Percentiles rank a stretch among this genome's conserved stretches.
Evolutionary conservation across 2,329 filamentous ascomycete species (phyloP).

Genomic region (Stagonosporopsis vannaccii): DNA sequence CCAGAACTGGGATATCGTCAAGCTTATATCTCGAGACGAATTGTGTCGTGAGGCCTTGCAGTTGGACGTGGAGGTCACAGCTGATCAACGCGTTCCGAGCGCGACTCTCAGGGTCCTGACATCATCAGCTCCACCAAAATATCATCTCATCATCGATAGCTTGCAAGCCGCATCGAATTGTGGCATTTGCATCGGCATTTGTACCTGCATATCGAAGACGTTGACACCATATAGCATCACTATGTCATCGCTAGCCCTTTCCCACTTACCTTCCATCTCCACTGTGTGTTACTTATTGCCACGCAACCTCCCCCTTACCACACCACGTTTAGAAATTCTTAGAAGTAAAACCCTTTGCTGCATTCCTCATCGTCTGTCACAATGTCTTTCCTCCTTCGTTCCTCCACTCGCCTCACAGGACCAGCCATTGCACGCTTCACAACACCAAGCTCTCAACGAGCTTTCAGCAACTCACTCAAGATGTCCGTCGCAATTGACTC

Average conservation of each 20-base stretch:
- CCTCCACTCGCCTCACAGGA: conserved; percentile 16
- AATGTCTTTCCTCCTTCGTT: conserved; percentile 27
- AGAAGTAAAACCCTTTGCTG: not conserved
- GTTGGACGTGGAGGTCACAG: not conserved
- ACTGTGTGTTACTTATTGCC: not conserved
- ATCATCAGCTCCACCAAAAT: conserved; percentile 21
- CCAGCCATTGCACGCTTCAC: conserved; percentile 18
- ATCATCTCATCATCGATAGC: conserved; percentile 17
- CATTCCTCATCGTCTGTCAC: not conserved
- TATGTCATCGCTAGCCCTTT: conserved; percentile 2
- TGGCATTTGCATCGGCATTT: conserved; percentile 15
- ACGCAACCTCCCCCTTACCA: not conserved
- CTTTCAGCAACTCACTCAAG: conserved; percentile 25
- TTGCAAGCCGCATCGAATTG: conserved; percentile 12
- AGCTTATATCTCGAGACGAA: too few species aligned
- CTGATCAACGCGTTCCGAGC: conserved; percentile 6
- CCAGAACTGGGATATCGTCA: too few species aligned
- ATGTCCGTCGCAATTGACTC: conserved; percentile 42
- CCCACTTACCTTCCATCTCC: not conserved
- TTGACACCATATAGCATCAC: conserved; percentile 6
- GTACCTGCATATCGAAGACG: conserved; percentile 16
- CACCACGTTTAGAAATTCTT: not conserved
- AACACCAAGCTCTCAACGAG: conserved; percentile 14
- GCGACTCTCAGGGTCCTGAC: conserved; percentile 12
- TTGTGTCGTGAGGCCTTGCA: not conserved